Base-by-base conservation (phyloP, 441 rosid genomes). In the Adansonia grandidieri region DNA sequence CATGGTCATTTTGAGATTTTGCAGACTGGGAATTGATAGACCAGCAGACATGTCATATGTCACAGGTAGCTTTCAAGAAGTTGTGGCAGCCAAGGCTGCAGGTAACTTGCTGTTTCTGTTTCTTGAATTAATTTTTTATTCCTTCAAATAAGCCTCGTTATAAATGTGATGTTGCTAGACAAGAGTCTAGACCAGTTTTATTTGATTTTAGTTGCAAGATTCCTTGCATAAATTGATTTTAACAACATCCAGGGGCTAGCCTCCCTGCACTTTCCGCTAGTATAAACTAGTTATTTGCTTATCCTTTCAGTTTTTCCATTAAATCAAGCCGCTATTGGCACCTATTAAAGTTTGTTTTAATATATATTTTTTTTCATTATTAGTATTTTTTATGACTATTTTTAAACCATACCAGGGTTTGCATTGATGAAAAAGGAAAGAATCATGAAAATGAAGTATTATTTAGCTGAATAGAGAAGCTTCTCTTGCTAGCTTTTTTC, bases 51-150 rank as follows among this genome's bases (percentile, higher is more conserved):
- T 83, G 51, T 69, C 80, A 28, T 83, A 70, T 66, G 60, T 83
- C 45, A 83, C 86, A 15, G 79, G 71, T 78, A 73, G 60, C 15
- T 80, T 50, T 24, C 75, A 74, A 78, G 83, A 80, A 75, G 83
- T 81, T 19, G 63, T 61, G 10, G 86, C 80, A 47, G 83, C 84
- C 1, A 64, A 45, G 75, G 73, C 37, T 47, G 82, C 86, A 44
- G 86, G 84, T 83, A 74, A 75, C 48, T 2, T 44, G 47, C 78
- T 73, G 19, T 66, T 66, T 42, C 50, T 22, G 17, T 2, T 45
- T 45, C 4, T 9, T 24, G 45, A 71, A 44, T 20, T 71, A 19
- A 11, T 8, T 58, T 15, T 14, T 65, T 37, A 10, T 28, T 61
- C n/a, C 8, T 61, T 28, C 42, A 24, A 61, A 24, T 61, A 61